Conservation (phyloP, 2,329 filamentous ascomycete genomes). For the Truncatella angustata region DNA sequence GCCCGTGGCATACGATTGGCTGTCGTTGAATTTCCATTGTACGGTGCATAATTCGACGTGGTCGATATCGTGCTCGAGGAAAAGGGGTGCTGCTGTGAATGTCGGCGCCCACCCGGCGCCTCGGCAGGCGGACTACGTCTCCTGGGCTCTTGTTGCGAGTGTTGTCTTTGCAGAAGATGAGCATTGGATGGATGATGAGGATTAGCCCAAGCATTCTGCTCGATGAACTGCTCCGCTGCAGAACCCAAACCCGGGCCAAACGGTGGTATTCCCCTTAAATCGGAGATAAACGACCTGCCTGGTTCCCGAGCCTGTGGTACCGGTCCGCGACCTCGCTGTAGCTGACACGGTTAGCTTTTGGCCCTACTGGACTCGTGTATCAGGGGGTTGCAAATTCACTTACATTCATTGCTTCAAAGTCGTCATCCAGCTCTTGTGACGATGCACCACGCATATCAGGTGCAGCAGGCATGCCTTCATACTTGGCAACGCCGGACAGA, state of each 20-base stretch:
- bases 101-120: slow-evolving; percentile 34
- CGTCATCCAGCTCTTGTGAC: slow-evolving; percentile 74
- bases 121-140: slow-evolving; percentile 23
- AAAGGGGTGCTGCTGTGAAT: slow-evolving; percentile 36
- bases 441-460: slow-evolving; percentile 76
- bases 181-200: slow-evolving; percentile 73
- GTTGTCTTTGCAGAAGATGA: slow-evolving; percentile 37
- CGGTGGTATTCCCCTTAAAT: slow-evolving; percentile 45
- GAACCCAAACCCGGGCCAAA: slow-evolving; percentile 54
- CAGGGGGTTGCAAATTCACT: neutral
- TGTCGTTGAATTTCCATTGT: slow-evolving; percentile 24
- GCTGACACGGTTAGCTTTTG: neutral
- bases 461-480: slow-evolving; percentile 94
- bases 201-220: slow-evolving; percentile 90
- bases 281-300: slow-evolving; percentile 39
- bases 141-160: slow-evolving; percentile 31
- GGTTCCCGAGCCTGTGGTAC: slow-evolving; percentile 31
- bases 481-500: slow-evolving; percentile 86
- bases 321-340: slow-evolving; percentile 28
- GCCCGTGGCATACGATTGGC: slow-evolving; percentile 23
- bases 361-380: neutral
- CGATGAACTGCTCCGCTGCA: slow-evolving; percentile 82
- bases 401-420: slow-evolving; percentile 87
- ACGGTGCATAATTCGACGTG: slow-evolving; percentile 12
- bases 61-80: slow-evolving; percentile 30